Percentiles rank a stretch among this genome's conserved stretches.
These are phyloP conservation scores for Yamadazyma diddensiae DNA, from an alignment of 1,139 yeast genomes.

Conservation along the genomic window DNA sequence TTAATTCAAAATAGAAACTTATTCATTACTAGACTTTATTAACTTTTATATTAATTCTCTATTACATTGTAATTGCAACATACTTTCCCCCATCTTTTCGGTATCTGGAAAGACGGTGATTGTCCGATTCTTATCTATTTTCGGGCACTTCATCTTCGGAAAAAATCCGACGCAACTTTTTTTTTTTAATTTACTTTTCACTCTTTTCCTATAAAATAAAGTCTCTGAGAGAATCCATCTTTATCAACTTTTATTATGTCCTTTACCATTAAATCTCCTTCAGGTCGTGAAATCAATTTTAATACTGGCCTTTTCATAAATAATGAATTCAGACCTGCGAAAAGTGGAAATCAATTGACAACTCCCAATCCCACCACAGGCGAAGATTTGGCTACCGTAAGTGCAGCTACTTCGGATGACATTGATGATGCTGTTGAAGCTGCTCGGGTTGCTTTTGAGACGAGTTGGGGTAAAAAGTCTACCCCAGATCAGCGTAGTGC, in stretches of 20 bases:
- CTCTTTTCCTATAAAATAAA: no score
- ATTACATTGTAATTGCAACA: no score
- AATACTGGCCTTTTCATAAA: constrained; percentile 68
- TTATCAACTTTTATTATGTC: constrained; percentile 9
- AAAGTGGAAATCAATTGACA: constrained; percentile 48
- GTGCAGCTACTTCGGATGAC: constrained; percentile 56
- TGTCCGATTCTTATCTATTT: background rate
- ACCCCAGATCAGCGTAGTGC: constrained; percentile 45
- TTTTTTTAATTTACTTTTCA: no score
- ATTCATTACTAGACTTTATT: no score
- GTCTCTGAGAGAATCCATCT: background rate
- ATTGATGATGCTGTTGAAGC: constrained; percentile 58
- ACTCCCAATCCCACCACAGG: constrained; percentile 58
- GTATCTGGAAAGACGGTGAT: no score
- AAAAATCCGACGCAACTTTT: constrained; percentile 1
- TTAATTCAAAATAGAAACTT: no score
- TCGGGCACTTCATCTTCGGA: constrained; percentile 3
- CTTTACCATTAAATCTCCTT: constrained; percentile 12
- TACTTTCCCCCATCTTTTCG: no score
- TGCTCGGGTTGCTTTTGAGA: constrained; percentile 53
- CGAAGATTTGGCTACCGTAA: constrained; percentile 49
- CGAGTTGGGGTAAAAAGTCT: constrained; percentile 23
- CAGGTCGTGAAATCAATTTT: constrained; percentile 12
- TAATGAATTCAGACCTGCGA: constrained; percentile 56
- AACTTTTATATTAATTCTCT: no score